These are phyloP conservation scores for Cardiosporidium cionae DNA, from an alignment of 169 alveolate genomes.

Conservation along the genomic window DNA sequence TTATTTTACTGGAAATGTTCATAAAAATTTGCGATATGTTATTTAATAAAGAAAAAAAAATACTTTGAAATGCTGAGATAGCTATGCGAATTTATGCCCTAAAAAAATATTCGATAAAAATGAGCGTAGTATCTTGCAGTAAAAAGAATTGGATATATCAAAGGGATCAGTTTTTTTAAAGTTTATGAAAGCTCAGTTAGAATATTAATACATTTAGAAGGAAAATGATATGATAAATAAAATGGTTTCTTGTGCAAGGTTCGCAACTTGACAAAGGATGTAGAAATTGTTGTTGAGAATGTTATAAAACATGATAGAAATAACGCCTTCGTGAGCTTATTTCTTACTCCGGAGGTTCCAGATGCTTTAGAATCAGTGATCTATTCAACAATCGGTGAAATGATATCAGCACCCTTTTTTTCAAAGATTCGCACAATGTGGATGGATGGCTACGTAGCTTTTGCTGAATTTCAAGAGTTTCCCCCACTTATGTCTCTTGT, in stretches of 20 bases:
- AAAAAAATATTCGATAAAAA: not conserved
- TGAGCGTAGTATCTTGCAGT: not conserved
- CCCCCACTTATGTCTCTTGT: constrained; percentile 19
- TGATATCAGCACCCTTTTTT: constrained; percentile 27
- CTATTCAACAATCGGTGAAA: constrained; percentile 1
- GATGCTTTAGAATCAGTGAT: constrained; percentile 15
- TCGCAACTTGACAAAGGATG: constrained; percentile 7
- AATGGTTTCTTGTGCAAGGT: not conserved
- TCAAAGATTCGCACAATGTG: constrained; percentile 14
- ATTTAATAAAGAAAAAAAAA: not conserved
- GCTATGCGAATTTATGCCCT: no score
- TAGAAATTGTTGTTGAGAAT: constrained; percentile 14
- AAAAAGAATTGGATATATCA: not conserved
- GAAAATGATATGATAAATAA: no score
- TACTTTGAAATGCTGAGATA: not conserved
- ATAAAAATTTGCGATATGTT: not conserved
- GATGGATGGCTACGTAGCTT: constrained; percentile 38
- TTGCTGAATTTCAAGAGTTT: constrained; percentile 12
- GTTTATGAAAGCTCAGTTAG: not conserved
- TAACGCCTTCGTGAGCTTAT: constrained; percentile 18
- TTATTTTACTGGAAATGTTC: no score
- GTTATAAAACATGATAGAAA: constrained; percentile 22
- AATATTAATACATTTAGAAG: no score
- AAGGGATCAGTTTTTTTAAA: not conserved
- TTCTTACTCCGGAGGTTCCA: constrained; percentile 5